These are phyloP conservation scores for Papiliotrema terrestris DNA, from an alignment of 1,284 basidiomycete genomes.

Conservation along the genomic window DNA sequence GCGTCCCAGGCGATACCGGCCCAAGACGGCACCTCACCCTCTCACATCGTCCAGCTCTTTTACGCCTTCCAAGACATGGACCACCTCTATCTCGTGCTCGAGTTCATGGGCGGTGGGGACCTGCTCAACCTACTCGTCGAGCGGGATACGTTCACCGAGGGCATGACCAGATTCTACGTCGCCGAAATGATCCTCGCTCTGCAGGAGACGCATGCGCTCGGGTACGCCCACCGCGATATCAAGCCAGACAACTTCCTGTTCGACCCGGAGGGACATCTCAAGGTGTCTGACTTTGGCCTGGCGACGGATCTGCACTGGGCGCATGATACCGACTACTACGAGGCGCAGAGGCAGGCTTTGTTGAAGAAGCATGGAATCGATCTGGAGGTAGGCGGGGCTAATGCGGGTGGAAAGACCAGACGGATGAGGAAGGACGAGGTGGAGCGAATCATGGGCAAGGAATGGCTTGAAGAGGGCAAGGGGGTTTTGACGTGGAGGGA, in stretches of 20 bases:
- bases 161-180: constrained; percentile 90
- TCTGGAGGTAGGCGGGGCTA: constrained; percentile 61
- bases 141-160: constrained; percentile 87
- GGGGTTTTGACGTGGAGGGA: constrained; percentile 91
- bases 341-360: constrained; percentile 83
- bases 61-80: constrained; percentile 79
- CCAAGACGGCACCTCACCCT: constrained; percentile 56
- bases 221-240: constrained; percentile 96
- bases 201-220: constrained; percentile 86
- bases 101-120: constrained; percentile 95
- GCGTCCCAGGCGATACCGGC: constrained; percentile 53
- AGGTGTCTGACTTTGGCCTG: constrained; percentile 91
- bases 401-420: constrained; percentile 51
- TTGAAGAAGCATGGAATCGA: constrained; percentile 92
- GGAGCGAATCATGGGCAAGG: constrained; percentile 71
- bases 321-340: constrained; percentile 91
- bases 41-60: constrained; percentile 90
- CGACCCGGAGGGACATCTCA: constrained; percentile 87
- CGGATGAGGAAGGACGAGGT: constrained; percentile 73
- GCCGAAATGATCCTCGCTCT: constrained; percentile 98
- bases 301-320: constrained; percentile 64
- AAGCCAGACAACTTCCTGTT: constrained; percentile 96
- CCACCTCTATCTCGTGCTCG: constrained; percentile 87
- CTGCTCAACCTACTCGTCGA: constrained; percentile 92
- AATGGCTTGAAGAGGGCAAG: constrained; percentile 59